Percentiles rank a stretch among this genome's conserved stretches.
phyloP scores from a whole-genome alignment of 805 yeast genomes.

The Ogataea trehaloabstinens region DNA sequence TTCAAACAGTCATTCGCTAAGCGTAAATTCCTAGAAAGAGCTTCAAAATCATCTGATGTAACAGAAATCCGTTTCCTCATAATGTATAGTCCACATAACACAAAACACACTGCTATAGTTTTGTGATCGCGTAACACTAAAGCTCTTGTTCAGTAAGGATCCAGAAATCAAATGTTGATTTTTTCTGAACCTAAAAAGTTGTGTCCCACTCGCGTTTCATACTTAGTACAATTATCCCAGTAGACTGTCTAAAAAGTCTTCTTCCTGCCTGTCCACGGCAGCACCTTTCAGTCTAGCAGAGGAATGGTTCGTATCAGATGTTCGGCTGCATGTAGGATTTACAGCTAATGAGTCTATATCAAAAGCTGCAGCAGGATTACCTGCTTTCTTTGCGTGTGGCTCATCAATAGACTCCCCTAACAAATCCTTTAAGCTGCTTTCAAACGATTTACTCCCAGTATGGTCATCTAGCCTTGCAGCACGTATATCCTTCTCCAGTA shows the following conservation, averaged over 20 bases:
- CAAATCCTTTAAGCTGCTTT: conserved; percentile 22
- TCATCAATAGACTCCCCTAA: conserved; percentile 10
- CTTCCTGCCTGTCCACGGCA: conserved; percentile 8
- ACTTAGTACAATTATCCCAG: too few relatives aligned
- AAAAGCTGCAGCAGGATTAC: conserved; percentile 3
- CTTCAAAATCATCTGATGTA: background rate
- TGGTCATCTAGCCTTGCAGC: conserved; percentile 2
- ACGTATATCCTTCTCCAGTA: conserved; percentile 12
- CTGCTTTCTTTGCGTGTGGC: conserved; percentile 4
- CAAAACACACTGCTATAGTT: too few relatives aligned
- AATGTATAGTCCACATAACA: too few relatives aligned
- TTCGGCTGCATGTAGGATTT: background rate
- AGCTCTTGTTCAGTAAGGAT: too few relatives aligned
- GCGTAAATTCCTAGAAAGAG: background rate
- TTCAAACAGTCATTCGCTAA: conserved; percentile 2
- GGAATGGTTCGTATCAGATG: too few relatives aligned
- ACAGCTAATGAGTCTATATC: conserved; percentile 9
- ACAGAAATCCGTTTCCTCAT: background rate
- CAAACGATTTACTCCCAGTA: conserved; percentile 10
- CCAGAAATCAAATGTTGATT: too few relatives aligned
- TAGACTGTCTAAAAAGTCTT: conserved; percentile 20
- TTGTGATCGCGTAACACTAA: too few relatives aligned
- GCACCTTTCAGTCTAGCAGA: background rate
- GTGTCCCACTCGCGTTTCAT: too few relatives aligned
- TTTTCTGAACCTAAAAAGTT: too few relatives aligned